Evolutionary conservation across 345 rosid species (phyloP).

Genomic region (Iberis pinnata): DNA sequence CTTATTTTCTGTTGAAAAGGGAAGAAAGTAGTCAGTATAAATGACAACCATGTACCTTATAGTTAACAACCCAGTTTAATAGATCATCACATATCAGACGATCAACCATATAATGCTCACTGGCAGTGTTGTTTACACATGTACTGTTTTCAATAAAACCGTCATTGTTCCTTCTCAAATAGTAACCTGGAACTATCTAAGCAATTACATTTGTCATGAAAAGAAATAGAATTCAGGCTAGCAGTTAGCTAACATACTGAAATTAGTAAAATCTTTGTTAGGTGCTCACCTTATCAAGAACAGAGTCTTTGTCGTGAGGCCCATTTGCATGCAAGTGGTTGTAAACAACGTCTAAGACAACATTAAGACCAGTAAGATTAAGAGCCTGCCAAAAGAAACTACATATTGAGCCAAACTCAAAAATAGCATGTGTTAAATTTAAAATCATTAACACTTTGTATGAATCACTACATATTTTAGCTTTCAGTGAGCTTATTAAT

Average conservation of each 20-base stretch:
- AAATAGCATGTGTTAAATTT: too few species aligned
- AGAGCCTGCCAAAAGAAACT: conserved; percentile 49
- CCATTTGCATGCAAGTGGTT: conserved; percentile 91
- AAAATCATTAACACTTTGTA: conserved; percentile 14
- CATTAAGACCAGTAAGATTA: conserved; percentile 52
- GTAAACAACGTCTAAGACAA: conserved; percentile 89
- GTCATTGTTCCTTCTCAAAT: conserved; percentile 76
- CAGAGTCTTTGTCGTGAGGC: conserved; percentile 66
- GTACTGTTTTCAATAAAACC: conserved; percentile 85
- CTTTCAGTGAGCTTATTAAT: conserved; percentile 3
- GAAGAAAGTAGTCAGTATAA: conserved; percentile 11
- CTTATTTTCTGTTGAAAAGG: neutral
- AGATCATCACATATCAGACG: conserved; percentile 84
- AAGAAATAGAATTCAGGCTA: conserved; percentile 4
- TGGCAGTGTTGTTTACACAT: conserved; percentile 89
- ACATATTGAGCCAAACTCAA: conserved; percentile 13
- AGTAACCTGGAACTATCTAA: conserved; percentile 97
- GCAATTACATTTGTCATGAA: conserved; percentile 19
- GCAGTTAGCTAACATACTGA: conserved; percentile 5
- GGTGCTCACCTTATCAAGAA: conserved; percentile 72
- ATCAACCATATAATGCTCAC: conserved; percentile 94
- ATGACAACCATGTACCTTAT: conserved; percentile 53
- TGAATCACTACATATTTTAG: conserved; percentile 7
- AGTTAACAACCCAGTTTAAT: conserved; percentile 68
- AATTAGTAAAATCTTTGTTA: neutral